Base-by-base conservation (phyloP, 116 monocot species). In the Phalaenopsis hybrid region DNA sequence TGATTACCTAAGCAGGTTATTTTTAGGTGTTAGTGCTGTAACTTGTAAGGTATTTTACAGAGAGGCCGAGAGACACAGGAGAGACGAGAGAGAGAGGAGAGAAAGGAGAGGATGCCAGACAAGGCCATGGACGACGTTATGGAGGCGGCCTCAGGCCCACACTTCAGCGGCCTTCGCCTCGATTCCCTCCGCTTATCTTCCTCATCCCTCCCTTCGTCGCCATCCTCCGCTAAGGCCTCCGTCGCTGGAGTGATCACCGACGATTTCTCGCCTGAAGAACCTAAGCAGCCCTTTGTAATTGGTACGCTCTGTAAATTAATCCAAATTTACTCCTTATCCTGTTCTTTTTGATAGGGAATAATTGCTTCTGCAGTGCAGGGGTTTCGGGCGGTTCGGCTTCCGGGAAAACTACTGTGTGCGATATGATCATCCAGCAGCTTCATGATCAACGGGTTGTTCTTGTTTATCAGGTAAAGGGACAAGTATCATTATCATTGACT, bases 351-450 rank as follows among this genome's bases (percentile, higher is more conserved):
- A 9, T 28, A 12, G 8, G 5, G 31, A 23, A 77, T 51, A 46
- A 17, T 43, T 4, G 73, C 20, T 76, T 67, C 28, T 46, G 31
- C 31, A n/a, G 33, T 4, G 41, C 9, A 94, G 94, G 94, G 75
- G 92, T 94, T 34, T 87, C 85, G 37, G 94, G 94, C 8, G 94
- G 94, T 37, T 89, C 94, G 57, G 92, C 94, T 4, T 92, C 94
- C 4, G 94, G 94, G 77, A 94, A 94, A 86, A 94, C 94, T 49
- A 94, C 94, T 37, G 94, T 94, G 8, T 94, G 94, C 73, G 92
- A 94, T 81, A 92, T 92, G 94, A 94, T 94, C 83, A 92, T 94
- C 52, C 92, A 94, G 85, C 90, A 92, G 88, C 89, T 94, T 10
- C 94, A 94, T 49, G 94, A 94, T 69, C 94, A 94, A 49, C 94